Evolutionary conservation across 2,329 filamentous ascomycete genomes (phyloP).

Genomic region (Exophiala oligosperma): DNA sequence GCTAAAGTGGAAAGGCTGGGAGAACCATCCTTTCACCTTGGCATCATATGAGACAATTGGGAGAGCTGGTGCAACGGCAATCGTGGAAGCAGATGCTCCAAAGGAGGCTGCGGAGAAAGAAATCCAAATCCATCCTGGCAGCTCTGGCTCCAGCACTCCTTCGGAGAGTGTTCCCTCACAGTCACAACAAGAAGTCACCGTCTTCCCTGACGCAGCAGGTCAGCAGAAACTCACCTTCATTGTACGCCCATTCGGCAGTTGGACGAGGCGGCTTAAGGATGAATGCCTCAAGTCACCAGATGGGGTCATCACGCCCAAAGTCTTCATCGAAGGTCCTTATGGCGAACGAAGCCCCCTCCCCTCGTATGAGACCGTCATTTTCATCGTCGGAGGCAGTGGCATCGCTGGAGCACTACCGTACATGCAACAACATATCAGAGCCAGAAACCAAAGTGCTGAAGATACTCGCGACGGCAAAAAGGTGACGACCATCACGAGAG

Average conservation of each 20-base stretch:
- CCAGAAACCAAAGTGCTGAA: constrained; percentile 14
- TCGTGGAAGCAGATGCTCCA: not conserved
- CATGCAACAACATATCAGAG: constrained; percentile 34
- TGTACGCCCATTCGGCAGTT: constrained; percentile 52
- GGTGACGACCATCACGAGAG: constrained; percentile 23
- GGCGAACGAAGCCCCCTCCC: constrained; percentile 44
- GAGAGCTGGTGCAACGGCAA: no score
- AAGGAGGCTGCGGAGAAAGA: not conserved
- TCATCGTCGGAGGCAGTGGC: constrained; percentile 43
- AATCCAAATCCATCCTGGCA: not conserved
- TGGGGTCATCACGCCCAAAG: constrained; percentile 27
- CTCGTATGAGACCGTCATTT: constrained; percentile 51
- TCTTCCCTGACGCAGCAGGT: constrained; percentile 23
- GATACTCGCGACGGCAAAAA: no score
- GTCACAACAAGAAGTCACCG: not conserved
- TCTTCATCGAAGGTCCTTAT: constrained; percentile 54
- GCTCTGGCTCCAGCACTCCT: not conserved
- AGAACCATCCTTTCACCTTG: constrained; percentile 54
- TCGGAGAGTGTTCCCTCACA: not conserved
- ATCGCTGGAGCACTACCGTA: constrained; percentile 49
- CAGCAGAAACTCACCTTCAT: constrained; percentile 43
- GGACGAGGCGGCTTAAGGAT: constrained; percentile 46
- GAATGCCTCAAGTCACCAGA: constrained; percentile 6
- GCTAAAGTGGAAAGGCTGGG: constrained; percentile 44
- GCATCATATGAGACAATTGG: constrained; percentile 31